Evolutionary conservation across 1,284 basidiomycete genomes (phyloP).

Genomic region (Malassezia yamatoensis): DNA sequence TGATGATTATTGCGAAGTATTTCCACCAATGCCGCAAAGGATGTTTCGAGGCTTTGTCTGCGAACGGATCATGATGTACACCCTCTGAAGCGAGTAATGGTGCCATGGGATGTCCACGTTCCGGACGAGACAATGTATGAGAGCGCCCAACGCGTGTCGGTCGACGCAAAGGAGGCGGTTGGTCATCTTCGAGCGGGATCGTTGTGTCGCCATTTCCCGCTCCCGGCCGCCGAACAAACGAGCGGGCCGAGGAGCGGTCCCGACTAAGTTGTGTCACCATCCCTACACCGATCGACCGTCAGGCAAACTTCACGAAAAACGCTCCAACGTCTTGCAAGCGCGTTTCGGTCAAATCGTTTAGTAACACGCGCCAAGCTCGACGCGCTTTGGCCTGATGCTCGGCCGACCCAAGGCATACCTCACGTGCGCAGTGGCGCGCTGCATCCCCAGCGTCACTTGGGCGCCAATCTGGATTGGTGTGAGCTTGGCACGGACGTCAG

Average conservation of each 20-base stretch:
- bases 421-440: conserved; percentile 1
- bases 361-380: not conserved
- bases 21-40: conserved; percentile 14
- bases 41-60: not conserved
- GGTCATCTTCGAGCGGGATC: conserved; percentile 35
- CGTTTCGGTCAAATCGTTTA: not conserved
- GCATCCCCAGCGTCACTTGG: not conserved
- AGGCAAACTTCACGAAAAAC: not conserved
- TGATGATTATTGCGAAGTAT: conserved; percentile 17
- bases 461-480: not conserved
- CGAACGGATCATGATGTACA: conserved; percentile 15
- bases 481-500: too few relatives aligned
- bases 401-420: not conserved
- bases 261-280: conserved; percentile 16
- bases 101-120: conserved; percentile 56
- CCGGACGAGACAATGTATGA: conserved; percentile 61
- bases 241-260: conserved; percentile 22
- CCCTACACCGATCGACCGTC: not conserved
- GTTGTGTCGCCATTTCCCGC: conserved; percentile 24
- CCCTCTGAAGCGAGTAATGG: conserved; percentile 58
- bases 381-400: not conserved
- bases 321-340: not conserved
- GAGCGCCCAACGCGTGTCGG: conserved; percentile 40
- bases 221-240: conserved; percentile 40
- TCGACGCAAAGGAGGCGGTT: conserved; percentile 42